These are phyloP conservation scores for Geosiphon pyriformis DNA, from an alignment of 192 early-diverging fungal genomes.

Conservation along the genomic window DNA sequence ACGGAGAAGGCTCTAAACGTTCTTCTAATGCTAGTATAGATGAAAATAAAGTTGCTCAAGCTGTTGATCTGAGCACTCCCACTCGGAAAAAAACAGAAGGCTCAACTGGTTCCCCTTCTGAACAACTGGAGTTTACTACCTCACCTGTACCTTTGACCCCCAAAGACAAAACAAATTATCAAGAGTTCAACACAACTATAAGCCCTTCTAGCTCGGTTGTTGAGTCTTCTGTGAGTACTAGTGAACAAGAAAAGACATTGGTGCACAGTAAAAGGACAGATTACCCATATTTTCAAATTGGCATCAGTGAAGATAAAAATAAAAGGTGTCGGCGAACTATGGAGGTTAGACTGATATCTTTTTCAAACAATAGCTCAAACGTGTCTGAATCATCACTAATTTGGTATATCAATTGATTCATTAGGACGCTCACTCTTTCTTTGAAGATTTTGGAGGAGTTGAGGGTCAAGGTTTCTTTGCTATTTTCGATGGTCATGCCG, in stretches of 20 bases:
- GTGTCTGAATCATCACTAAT: too few species aligned
- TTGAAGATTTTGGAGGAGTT: conserved; percentile 78
- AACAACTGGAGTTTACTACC: background rate
- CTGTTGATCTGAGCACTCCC: background rate
- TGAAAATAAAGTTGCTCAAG: background rate
- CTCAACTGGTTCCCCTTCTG: too few species aligned
- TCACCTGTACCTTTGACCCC: background rate
- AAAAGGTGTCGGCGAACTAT: conserved; percentile 87
- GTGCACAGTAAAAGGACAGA: background rate
- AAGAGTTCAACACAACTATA: background rate
- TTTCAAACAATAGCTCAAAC: too few species aligned
- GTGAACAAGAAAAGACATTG: background rate
- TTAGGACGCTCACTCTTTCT: conserved; percentile 81
- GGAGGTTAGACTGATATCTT: conserved; percentile 51
- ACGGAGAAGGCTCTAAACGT: background rate
- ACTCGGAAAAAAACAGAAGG: background rate
- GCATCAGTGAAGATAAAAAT: conserved; percentile 84
- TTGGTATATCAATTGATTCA: too few species aligned
- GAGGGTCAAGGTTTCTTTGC: conserved; percentile 86
- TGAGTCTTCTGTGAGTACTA: background rate
- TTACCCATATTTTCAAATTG: conserved; percentile 42
- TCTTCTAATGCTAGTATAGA: background rate
- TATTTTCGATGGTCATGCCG: conserved; percentile 97
- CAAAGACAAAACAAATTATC: background rate
- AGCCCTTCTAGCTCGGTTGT: background rate